These are phyloP conservation scores for Carex parvula DNA, from an alignment of 176 grass and related monocot genomes.

Conservation along the genomic window DNA sequence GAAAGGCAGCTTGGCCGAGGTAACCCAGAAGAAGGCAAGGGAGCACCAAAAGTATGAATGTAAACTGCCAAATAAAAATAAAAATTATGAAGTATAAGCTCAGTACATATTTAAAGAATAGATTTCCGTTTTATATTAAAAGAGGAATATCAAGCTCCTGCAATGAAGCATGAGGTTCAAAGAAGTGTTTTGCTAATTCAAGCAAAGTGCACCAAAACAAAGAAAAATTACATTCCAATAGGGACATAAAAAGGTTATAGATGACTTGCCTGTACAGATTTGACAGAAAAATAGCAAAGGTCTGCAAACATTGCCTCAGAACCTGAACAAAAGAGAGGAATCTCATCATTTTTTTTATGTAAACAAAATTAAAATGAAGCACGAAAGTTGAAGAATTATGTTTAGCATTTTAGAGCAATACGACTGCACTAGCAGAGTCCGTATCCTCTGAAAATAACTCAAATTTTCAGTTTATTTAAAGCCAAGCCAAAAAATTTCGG, in stretches of 20 bases:
- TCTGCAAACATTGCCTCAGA: slow-evolving; percentile 99
- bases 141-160: background rate
- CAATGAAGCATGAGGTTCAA: background rate
- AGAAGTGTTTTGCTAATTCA: slow-evolving; percentile 34
- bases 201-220: background rate
- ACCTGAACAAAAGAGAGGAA: slow-evolving; percentile 46
- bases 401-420: slow-evolving; percentile 12
- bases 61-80: slow-evolving; percentile 55
- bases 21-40: slow-evolving; percentile 96
- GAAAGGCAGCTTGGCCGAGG: slow-evolving; percentile 92
- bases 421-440: background rate
- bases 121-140: background rate
- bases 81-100: background rate
- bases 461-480: no score
- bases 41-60: slow-evolving; percentile 88
- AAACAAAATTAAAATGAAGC: background rate
- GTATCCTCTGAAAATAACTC: no score
- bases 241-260: background rate
- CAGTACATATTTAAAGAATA: background rate
- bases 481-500: no score
- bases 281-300: slow-evolving; percentile 98
- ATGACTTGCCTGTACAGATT: slow-evolving; percentile 74
- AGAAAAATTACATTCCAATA: slow-evolving; percentile 15
- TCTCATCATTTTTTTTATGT: background rate
- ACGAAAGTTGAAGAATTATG: background rate